A percentile compares a stretch with the other conserved stretches of the same genome.
These are phyloP conservation scores for Spinellus fusiger DNA, from an alignment of 192 early-diverging fungal genomes.

Conservation along the genomic window DNA sequence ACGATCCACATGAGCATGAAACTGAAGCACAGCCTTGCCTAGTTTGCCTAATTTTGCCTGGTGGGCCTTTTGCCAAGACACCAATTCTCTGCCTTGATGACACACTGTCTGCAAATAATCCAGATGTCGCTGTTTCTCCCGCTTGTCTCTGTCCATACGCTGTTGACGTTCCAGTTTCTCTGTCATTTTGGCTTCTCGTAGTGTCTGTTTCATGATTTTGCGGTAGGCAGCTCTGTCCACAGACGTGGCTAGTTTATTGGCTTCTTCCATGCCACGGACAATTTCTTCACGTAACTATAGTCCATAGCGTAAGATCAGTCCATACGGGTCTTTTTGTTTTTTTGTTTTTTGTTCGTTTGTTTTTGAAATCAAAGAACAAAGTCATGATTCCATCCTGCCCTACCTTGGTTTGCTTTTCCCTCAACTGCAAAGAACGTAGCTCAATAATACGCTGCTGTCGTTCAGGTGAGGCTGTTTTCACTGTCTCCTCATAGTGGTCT, in stretches of 20 bases:
- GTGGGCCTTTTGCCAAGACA: conserved; percentile 66
- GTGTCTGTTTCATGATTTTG: conserved; percentile 72
- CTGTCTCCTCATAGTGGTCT: conserved; percentile 33
- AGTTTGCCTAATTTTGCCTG: conserved; percentile 65
- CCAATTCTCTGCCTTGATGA: conserved; percentile 67
- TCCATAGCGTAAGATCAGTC: neutral
- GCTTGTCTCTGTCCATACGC: conserved; percentile 79
- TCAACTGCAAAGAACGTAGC: conserved; percentile 73
- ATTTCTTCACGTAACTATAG: conserved; percentile 65
- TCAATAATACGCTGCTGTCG: conserved; percentile 79
- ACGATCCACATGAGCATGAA: conserved; percentile 78
- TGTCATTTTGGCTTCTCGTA: conserved; percentile 79
- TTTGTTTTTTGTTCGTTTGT: too few relatives aligned
- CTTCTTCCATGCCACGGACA: conserved; percentile 60
- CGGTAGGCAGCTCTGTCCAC: conserved; percentile 72
- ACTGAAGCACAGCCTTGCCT: conserved; percentile 67
- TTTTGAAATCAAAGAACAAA: too few relatives aligned
- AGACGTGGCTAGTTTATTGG: conserved; percentile 72
- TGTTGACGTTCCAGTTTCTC: conserved; percentile 88
- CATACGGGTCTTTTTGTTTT: neutral
- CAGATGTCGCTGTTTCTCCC: conserved; percentile 76
- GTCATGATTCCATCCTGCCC: too few relatives aligned
- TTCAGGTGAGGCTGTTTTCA: conserved; percentile 33
- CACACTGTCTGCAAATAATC: conserved; percentile 76
- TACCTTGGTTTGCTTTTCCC: conserved; percentile 70